phyloP scores from a whole-genome alignment of 2,329 filamentous ascomycete species.

The Mycosphaerella sp. region DNA sequence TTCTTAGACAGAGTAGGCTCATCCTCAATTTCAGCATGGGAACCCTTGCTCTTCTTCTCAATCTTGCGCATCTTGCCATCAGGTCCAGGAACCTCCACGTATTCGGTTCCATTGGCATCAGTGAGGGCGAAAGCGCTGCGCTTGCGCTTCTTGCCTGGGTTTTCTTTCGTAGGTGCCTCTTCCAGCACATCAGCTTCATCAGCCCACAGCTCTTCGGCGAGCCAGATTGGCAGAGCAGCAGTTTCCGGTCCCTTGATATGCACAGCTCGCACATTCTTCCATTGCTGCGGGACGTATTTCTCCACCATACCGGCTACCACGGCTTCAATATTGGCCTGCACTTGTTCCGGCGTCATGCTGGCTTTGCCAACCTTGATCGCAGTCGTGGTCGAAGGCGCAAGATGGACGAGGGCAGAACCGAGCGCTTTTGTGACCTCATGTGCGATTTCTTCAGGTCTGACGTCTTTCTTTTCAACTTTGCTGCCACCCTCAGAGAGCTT shows the following conservation, averaged over 20 bases:
- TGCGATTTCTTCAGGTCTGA: constrained; percentile 60
- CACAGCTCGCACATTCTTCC: constrained; percentile 75
- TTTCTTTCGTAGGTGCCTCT: constrained; percentile 36
- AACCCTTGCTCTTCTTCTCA: constrained; percentile 23
- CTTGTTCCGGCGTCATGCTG: constrained; percentile 64
- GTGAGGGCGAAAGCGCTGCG: constrained; percentile 24
- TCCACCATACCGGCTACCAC: constrained; percentile 64
- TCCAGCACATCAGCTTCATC: constrained; percentile 67
- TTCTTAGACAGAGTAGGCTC: constrained; percentile 25
- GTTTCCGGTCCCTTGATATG: constrained; percentile 90
- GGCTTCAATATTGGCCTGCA: constrained; percentile 73
- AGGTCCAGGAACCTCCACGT: constrained; percentile 29
- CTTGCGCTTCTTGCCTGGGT: constrained; percentile 33
- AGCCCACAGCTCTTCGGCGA: constrained; percentile 85
- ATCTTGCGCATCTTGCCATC: constrained; percentile 32
- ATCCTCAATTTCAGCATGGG: constrained; percentile 17
- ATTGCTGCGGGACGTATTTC: constrained; percentile 77
- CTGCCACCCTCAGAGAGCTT: constrained; percentile 37
- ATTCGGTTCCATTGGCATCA: constrained; percentile 20
- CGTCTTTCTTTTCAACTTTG: constrained; percentile 42
- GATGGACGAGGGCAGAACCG: constrained; percentile 68
- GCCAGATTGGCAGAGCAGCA: constrained; percentile 85
- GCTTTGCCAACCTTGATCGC: constrained; percentile 73
- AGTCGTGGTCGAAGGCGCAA: constrained; percentile 72
- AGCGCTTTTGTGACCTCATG: constrained; percentile 76